phyloP scores from a whole-genome alignment of 1,139 yeast genomes.

The Suhomyces yuchorum region DNA sequence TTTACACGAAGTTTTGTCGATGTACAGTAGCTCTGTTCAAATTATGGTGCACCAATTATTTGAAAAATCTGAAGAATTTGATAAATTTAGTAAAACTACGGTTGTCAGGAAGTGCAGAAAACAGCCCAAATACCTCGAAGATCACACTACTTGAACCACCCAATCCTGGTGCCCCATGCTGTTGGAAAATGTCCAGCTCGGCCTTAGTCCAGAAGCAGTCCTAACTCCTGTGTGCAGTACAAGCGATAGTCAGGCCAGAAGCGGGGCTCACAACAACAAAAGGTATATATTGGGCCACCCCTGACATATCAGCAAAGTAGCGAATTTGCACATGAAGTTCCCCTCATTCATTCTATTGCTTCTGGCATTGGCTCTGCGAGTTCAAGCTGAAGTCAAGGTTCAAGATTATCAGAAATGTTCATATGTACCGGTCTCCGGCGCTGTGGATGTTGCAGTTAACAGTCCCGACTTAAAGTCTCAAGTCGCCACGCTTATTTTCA shows the following conservation, averaged over 20 bases:
- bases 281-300: background rate
- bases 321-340: background rate
- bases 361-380: background rate
- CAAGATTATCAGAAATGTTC: background rate
- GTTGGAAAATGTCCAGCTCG: too few relatives aligned
- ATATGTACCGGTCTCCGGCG: conserved; percentile 8
- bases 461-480: conserved; percentile 11
- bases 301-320: conserved; percentile 1
- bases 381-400: background rate
- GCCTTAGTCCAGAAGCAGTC: too few relatives aligned
- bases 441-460: conserved; percentile 8
- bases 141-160: too few relatives aligned
- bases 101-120: too few relatives aligned
- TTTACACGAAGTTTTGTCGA: too few relatives aligned
- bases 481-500: conserved; percentile 31
- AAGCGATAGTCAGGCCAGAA: background rate
- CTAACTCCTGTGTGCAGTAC: too few relatives aligned
- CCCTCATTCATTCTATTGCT: background rate
- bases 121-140: too few relatives aligned
- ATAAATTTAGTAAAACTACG: too few relatives aligned
- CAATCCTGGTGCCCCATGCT: too few relatives aligned
- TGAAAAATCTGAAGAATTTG: too few relatives aligned
- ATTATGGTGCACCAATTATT: too few relatives aligned
- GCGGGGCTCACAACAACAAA: background rate
- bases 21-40: too few relatives aligned